These are phyloP conservation scores for Malus hybrid DNA, from an alignment of 331 rosid species.

Conservation along the genomic window DNA sequence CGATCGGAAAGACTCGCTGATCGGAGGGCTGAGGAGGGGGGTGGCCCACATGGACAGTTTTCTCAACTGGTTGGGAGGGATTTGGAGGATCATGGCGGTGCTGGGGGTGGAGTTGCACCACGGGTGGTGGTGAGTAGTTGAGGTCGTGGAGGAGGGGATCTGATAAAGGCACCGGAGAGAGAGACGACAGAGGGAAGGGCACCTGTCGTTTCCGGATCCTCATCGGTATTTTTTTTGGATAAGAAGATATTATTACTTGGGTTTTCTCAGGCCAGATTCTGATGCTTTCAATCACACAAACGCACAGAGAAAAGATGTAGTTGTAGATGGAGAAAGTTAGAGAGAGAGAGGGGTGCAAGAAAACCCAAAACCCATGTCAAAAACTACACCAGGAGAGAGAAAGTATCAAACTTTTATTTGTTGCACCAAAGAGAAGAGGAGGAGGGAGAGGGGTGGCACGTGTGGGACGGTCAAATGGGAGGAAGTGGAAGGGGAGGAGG, in stretches of 20 bases:
- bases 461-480: constrained; percentile 11
- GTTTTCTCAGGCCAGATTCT: background rate
- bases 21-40: constrained; percentile 43
- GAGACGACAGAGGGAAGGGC: constrained; percentile 48
- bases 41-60: background rate
- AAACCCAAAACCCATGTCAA: constrained; percentile 17
- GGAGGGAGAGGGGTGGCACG: constrained; percentile 35
- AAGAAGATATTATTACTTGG: background rate
- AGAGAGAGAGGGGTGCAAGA: constrained; percentile 5
- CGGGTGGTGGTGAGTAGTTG: constrained; percentile 25
- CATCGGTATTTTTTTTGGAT: constrained; percentile 34
- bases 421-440: constrained; percentile 72
- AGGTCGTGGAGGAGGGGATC: constrained; percentile 62
- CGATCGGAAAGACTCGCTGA: constrained; percentile 30
- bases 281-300: background rate
- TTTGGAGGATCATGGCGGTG: background rate
- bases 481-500: background rate
- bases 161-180: constrained; percentile 48
- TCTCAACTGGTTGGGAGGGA: constrained; percentile 12
- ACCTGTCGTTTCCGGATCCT: constrained; percentile 76
- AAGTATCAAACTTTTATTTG: constrained; percentile 61
- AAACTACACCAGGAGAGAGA: constrained; percentile 5
- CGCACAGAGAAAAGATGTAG: background rate
- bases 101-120: constrained; percentile 55
- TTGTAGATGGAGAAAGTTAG: background rate